These are phyloP conservation scores for Pseudoturritis turrita DNA, from an alignment of 345 rosid species.

Conservation along the genomic window DNA sequence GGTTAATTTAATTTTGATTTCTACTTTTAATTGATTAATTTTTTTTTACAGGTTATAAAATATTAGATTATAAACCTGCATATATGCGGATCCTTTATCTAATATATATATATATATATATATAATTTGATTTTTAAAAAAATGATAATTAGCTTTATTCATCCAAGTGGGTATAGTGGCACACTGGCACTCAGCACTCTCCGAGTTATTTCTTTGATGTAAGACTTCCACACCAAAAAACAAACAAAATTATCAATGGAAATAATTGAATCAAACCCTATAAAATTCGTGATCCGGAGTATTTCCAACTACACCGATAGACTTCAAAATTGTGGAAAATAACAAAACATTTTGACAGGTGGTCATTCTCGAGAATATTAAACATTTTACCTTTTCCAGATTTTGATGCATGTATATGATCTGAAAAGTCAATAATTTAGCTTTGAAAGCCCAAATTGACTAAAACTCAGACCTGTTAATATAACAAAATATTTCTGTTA, in stretches of 20 bases:
- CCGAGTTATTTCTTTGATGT: background rate
- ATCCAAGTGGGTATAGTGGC: background rate
- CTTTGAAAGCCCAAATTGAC: background rate
- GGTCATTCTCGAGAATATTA: conserved; percentile 11
- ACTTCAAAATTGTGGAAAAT: background rate
- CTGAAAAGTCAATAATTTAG: background rate
- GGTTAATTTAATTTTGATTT: no score
- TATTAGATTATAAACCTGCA: no score
- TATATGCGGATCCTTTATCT: no score
- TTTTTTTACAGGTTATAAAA: no score
- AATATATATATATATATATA: no score
- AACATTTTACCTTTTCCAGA: background rate
- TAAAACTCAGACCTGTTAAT: background rate
- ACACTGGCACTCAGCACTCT: no score
- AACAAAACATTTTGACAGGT: background rate
- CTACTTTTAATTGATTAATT: no score
- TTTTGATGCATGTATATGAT: background rate
- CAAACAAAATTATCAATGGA: background rate
- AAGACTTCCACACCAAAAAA: background rate
- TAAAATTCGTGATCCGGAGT: background rate
- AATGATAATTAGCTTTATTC: background rate
- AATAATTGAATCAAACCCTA: background rate
- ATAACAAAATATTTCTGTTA: background rate
- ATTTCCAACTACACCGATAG: background rate
- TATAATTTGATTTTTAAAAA: background rate